These are phyloP conservation scores for Cytospora chrysosperma DNA, from an alignment of 2,329 filamentous ascomycete genomes.

Conservation along the genomic window DNA sequence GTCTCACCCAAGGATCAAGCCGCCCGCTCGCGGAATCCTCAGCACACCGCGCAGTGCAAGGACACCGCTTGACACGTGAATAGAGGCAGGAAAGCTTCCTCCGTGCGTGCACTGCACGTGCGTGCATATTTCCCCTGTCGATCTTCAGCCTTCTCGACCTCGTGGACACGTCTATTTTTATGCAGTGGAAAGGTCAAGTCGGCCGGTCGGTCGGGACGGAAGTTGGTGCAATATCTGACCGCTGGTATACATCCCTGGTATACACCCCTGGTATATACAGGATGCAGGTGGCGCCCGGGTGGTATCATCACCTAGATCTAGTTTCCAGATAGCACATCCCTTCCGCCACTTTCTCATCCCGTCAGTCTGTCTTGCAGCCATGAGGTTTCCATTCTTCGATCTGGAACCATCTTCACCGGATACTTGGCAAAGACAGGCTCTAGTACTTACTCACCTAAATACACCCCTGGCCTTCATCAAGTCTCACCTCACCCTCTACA, in stretches of 20 bases:
- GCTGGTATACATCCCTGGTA: too few species aligned
- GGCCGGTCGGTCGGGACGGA: too few species aligned
- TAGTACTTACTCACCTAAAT: too few species aligned
- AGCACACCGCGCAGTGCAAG: too few species aligned
- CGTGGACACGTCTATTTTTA: too few species aligned
- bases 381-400: not conserved
- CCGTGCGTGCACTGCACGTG: slow-evolving; percentile 3
- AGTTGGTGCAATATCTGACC: too few species aligned
- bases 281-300: too few species aligned
- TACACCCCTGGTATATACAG: too few species aligned
- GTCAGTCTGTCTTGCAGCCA: not conserved
- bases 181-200: too few species aligned
- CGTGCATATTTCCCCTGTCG: slow-evolving; percentile 5
- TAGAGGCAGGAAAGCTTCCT: not conserved
- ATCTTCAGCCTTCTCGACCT: not conserved
- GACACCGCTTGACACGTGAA: too few species aligned
- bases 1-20: slow-evolving; percentile 15
- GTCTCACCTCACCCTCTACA: not conserved
- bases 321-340: not conserved
- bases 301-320: too few species aligned
- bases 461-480: not conserved
- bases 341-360: not conserved
- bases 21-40: not conserved
- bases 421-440: too few species aligned
- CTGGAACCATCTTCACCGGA: not conserved